phyloP scores from a whole-genome alignment of 73 alveolate species.

The Paramecium sonneborni region DNA sequence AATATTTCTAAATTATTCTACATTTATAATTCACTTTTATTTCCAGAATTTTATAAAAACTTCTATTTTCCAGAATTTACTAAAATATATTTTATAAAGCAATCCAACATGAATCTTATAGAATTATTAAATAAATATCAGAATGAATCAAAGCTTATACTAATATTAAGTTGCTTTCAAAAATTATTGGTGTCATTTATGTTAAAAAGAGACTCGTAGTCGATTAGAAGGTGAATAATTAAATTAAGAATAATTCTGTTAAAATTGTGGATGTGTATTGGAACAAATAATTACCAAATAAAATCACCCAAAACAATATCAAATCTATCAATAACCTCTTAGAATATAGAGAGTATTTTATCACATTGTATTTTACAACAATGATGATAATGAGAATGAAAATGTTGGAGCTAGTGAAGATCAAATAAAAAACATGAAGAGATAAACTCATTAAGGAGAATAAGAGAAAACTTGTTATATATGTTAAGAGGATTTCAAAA shows the following conservation, averaged over 20 bases:
- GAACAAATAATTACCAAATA: not conserved
- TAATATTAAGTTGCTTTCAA: not conserved
- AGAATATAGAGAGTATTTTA: not conserved
- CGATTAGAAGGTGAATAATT: not conserved
- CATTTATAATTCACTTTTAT: too few species aligned
- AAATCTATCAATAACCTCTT: not conserved
- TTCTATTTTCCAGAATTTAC: not conserved
- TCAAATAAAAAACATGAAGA: conserved; percentile 16
- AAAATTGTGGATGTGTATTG: not conserved
- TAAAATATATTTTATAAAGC: not conserved
- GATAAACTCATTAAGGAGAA: conserved; percentile 68
- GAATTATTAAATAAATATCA: not conserved
- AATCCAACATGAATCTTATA: not conserved
- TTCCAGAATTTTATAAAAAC: not conserved
- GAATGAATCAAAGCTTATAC: not conserved
- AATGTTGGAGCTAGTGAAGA: conserved; percentile 31
- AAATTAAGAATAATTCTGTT: conserved; percentile 7
- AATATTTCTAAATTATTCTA: too few species aligned
- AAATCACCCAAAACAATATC: conserved; percentile 1
- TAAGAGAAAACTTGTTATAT: conserved; percentile 79
- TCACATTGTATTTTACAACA: not conserved
- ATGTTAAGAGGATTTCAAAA: conserved; percentile 81
- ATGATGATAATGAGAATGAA: not conserved
- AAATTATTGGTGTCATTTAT: conserved; percentile 23
- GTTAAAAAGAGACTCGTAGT: not conserved